A percentile compares a stretch with the other conserved stretches of the same genome.
phyloP scores from a whole-genome alignment of 129 eudicot genomes.

The Heracleum sosnowskyi region DNA sequence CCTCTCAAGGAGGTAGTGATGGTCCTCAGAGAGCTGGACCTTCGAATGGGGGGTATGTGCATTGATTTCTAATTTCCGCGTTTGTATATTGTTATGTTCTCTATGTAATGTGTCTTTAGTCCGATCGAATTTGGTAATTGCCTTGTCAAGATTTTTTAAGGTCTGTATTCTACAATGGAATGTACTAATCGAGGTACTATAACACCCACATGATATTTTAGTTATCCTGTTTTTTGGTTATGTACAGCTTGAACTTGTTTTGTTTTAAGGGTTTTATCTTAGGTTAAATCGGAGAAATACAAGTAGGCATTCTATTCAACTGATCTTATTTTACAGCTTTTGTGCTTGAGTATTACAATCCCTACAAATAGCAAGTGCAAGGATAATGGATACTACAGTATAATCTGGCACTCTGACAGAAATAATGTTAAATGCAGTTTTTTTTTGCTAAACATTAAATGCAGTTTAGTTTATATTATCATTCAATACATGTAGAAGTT shows the following conservation, averaged over 20 bases:
- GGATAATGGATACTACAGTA: background rate
- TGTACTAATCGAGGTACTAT: background rate
- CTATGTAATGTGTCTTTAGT: background rate
- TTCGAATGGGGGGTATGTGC: conserved; percentile 78
- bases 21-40: conserved; percentile 44
- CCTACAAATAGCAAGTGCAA: background rate
- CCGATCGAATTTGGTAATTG: background rate
- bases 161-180: background rate
- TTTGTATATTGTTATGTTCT: background rate
- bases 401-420: background rate
- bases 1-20: conserved; percentile 38
- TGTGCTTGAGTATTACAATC: background rate
- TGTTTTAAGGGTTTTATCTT: background rate
- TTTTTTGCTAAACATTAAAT: too few relatives aligned
- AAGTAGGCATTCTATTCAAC: background rate
- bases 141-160: background rate
- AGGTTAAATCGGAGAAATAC: background rate
- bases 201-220: background rate
- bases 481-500: background rate
- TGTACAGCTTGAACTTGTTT: background rate
- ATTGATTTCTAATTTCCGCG: background rate
- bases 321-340: background rate
- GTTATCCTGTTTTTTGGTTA: background rate
- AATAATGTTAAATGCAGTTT: background rate
- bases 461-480: background rate